Percentiles rank a stretch among this genome's conserved stretches.
Conservation (phyloP, 169 alveolate genomes). For the Plasmodium gonderi region DNA sequence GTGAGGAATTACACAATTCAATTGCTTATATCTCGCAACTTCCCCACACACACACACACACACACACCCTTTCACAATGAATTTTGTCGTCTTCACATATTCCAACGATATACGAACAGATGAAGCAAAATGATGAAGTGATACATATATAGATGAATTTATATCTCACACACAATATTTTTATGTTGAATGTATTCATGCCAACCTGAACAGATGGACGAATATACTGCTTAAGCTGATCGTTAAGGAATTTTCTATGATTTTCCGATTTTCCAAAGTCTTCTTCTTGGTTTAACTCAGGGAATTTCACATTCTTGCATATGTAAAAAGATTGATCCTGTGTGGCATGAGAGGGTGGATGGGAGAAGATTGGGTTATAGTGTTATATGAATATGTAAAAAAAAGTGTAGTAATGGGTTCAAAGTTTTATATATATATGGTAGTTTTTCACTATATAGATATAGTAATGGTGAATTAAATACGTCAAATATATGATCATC, state of each 20-base stretch:
- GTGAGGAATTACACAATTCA: too few species aligned
- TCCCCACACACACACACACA: too few species aligned
- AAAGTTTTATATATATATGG: too few species aligned
- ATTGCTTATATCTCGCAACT: too few species aligned
- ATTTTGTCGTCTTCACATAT: too few species aligned
- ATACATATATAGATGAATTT: background rate
- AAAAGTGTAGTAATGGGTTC: too few species aligned
- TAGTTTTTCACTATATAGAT: too few species aligned
- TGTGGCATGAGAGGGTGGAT: background rate
- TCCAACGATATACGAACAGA: too few species aligned
- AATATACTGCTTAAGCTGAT: conserved; percentile 26
- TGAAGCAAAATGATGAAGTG: background rate
- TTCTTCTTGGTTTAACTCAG: background rate
- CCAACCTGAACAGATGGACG: background rate
- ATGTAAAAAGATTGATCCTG: conserved; percentile 43
- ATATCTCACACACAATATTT: background rate
- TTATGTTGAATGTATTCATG: background rate
- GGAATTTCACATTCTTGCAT: conserved; percentile 54
- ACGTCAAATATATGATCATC: too few species aligned
- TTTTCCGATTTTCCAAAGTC: background rate
- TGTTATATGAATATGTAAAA: too few species aligned
- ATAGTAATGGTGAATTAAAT: too few species aligned
- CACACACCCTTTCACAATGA: too few species aligned
- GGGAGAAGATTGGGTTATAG: background rate
- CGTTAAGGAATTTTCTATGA: background rate